These are phyloP conservation scores for Ogataea neopini DNA, from an alignment of 805 yeast species.

Conservation along the genomic window DNA sequence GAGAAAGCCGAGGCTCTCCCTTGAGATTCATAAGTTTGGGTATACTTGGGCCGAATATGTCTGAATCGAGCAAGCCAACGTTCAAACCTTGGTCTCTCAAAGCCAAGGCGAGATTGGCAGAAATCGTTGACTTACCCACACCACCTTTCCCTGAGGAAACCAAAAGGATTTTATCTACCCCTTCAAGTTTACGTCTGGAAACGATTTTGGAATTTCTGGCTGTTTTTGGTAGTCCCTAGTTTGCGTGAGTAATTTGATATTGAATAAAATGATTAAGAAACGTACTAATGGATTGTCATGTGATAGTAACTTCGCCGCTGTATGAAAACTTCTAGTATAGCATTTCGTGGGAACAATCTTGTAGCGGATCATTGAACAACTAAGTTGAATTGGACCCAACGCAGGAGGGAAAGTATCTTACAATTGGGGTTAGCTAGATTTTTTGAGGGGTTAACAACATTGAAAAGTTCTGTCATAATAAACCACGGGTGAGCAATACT, in stretches of 20 bases:
- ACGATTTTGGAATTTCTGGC: constrained; percentile 52
- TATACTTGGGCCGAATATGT: constrained; percentile 81
- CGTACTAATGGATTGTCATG: constrained; percentile 60
- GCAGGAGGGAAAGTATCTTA: too few species aligned
- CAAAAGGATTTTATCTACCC: constrained; percentile 61
- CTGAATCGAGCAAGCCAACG: constrained; percentile 76
- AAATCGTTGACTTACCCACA: constrained; percentile 77
- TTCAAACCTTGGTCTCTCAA: constrained; percentile 52
- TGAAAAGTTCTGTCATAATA: neutral
- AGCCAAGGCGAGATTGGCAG: constrained; percentile 68
- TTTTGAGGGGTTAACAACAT: neutral
- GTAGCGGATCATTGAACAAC: neutral
- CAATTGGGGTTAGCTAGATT: too few species aligned
- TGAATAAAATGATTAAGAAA: constrained; percentile 14
- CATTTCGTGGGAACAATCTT: neutral
- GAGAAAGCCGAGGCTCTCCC: constrained; percentile 66
- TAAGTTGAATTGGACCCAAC: too few species aligned
- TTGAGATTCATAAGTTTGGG: constrained; percentile 67
- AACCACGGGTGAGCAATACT: neutral
- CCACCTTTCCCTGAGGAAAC: constrained; percentile 83
- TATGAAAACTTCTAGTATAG: neutral
- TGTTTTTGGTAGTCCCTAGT: constrained; percentile 45
- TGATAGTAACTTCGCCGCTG: neutral
- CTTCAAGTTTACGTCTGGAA: constrained; percentile 52
- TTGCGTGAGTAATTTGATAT: neutral